A percentile compares a stretch with the other conserved stretches of the same genome.
Evolutionary conservation across 495 filamentous ascomycete genomes (phyloP).

Genomic region (Pseudomonodictys pantanalensis): DNA sequence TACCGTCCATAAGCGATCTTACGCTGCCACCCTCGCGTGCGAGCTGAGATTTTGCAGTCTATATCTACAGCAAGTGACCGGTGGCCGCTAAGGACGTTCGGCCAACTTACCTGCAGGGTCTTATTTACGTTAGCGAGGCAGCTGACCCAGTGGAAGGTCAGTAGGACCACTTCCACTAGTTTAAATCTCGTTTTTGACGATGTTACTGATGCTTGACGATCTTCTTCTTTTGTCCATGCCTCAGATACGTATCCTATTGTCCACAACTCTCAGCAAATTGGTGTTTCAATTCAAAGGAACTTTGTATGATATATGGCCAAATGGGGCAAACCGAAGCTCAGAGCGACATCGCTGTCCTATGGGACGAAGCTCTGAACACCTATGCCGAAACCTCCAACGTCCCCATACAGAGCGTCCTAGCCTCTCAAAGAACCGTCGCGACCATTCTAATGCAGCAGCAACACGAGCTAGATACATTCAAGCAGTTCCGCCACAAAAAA

Average conservation of each 20-base stretch:
- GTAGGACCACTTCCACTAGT: background rate
- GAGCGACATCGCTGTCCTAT: constrained; percentile 27
- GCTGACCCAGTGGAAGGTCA: background rate
- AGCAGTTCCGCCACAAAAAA: constrained; percentile 32
- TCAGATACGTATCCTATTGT: background rate
- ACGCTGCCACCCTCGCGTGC: background rate
- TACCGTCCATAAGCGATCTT: background rate
- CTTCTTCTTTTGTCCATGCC: background rate
- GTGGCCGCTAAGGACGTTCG: background rate
- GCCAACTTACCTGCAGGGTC: background rate
- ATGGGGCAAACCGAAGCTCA: background rate
- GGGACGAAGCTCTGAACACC: constrained; percentile 26
- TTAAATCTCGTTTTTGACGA: background rate
- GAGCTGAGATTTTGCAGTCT: background rate
- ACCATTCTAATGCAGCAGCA: constrained; percentile 3
- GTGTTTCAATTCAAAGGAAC: background rate
- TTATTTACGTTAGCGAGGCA: background rate
- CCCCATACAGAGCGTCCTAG: constrained; percentile 16
- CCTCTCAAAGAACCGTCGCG: background rate
- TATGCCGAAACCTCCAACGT: constrained; percentile 27
- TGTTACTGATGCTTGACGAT: background rate
- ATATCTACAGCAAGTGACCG: background rate
- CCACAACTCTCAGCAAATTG: background rate
- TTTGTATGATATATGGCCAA: background rate
- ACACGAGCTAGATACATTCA: constrained; percentile 23